phyloP scores from a whole-genome alignment of 163 green algal species.

The Volvox carteri region DNA sequence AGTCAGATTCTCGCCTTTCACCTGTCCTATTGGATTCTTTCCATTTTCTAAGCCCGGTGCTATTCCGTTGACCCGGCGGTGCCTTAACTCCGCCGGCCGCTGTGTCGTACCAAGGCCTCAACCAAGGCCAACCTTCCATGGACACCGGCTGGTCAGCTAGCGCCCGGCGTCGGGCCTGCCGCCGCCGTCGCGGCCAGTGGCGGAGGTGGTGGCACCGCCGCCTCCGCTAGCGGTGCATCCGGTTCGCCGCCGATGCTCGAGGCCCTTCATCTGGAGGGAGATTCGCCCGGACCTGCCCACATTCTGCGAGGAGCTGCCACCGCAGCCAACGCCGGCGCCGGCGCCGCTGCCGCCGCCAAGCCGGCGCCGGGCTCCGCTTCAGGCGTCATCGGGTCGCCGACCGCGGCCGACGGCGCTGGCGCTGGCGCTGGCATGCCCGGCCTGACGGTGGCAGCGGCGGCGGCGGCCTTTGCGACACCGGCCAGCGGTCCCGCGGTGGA shows the following conservation, averaged over 20 bases:
- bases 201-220: not conserved
- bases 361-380: not conserved
- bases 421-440: not conserved
- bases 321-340: not conserved
- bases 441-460: slow-evolving; percentile 5
- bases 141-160: slow-evolving; percentile 2
- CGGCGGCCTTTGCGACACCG: not conserved
- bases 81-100: too few species aligned
- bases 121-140: slow-evolving; percentile 36
- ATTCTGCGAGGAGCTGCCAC: not conserved
- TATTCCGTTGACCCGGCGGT: not conserved
- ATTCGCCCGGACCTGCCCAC: not conserved
- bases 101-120: too few species aligned
- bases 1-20: too few species aligned
- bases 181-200: not conserved
- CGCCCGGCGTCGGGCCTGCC: not conserved
- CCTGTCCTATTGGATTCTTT: too few species aligned
- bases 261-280: slow-evolving; percentile 51
- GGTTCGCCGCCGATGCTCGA: slow-evolving; percentile 43
- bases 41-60: not conserved
- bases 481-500: not conserved
- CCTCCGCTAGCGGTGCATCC: not conserved
- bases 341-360: not conserved
- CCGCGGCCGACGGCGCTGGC: not conserved
- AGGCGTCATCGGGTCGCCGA: not conserved